These are phyloP conservation scores for Neurospora sp. DNA, from an alignment of 2,329 filamentous ascomycete genomes.

Conservation along the genomic window DNA sequence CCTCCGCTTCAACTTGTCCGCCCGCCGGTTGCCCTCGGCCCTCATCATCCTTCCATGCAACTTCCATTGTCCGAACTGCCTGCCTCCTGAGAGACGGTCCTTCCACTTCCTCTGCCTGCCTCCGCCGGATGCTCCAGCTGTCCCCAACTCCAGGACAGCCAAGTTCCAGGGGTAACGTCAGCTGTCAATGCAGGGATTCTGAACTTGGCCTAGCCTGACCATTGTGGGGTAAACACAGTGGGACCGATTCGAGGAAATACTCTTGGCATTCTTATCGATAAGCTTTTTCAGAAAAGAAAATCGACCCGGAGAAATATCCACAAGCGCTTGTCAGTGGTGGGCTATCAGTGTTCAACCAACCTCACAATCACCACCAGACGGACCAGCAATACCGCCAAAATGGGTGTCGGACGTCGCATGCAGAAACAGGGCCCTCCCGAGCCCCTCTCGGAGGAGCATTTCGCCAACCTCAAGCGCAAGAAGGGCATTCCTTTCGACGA, in stretches of 20 bases:
- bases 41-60: not conserved
- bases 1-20: not conserved
- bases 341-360: not conserved
- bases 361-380: conserved; percentile 4
- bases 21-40: not conserved
- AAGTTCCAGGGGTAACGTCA: conserved; percentile 11
- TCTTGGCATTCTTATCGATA: conserved; percentile 15
- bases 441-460: conserved; percentile 69
- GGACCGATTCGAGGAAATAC: conserved; percentile 1
- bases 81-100: not conserved
- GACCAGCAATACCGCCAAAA: conserved; percentile 33
- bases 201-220: conserved; percentile 7
- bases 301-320: conserved; percentile 8
- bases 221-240: not conserved
- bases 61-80: not conserved
- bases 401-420: conserved; percentile 89
- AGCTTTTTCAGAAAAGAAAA: conserved; percentile 13
- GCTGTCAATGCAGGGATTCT: conserved; percentile 12
- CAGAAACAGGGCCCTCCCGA: conserved; percentile 88
- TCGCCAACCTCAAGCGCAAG: conserved; percentile 79
- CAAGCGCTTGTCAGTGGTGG: not conserved
- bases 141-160: conserved; percentile 2
- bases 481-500: conserved; percentile 56
- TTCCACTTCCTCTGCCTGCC: not conserved
- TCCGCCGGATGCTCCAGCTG: not conserved